These are phyloP conservation scores for Colletotrichum destructivum DNA, from an alignment of 2,329 filamentous ascomycete species.

Conservation along the genomic window DNA sequence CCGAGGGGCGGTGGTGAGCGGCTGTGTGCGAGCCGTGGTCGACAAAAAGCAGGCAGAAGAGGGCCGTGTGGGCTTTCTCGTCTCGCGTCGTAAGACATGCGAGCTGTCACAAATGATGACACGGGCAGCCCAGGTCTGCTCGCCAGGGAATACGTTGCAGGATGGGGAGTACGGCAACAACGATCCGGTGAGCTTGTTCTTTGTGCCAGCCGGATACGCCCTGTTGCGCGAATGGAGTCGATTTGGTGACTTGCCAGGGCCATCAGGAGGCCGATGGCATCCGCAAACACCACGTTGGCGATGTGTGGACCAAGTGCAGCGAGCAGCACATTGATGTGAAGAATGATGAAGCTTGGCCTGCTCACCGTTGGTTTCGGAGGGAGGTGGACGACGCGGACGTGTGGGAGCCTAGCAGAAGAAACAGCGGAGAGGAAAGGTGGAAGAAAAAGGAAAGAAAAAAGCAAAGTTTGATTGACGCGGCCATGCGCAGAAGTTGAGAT, in stretches of 20 bases:
- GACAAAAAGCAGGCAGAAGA: conserved; percentile 14
- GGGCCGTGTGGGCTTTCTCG: conserved; percentile 16
- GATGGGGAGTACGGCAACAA: conserved; percentile 4
- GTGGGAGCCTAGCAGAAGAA: conserved; percentile 12
- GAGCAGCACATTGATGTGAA: conserved; percentile 19
- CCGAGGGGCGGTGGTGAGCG: conserved; percentile 12
- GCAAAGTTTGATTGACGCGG: conserved; percentile 30
- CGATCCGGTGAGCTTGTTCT: neutral
- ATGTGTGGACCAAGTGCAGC: conserved; percentile 5
- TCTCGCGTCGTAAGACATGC: conserved; percentile 28
- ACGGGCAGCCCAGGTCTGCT: neutral
- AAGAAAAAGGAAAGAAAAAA: conserved; percentile 18
- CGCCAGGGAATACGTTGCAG: conserved; percentile 11
- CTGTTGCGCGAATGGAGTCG: neutral
- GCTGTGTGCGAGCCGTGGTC: neutral
- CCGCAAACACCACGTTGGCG: neutral
- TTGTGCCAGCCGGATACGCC: neutral
- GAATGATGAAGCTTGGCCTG: conserved; percentile 29
- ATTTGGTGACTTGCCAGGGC: neutral
- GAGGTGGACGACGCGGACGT: conserved; percentile 12
- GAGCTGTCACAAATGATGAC: conserved; percentile 33
- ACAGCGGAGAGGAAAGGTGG: conserved; percentile 7
- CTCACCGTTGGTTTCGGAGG: conserved; percentile 37
- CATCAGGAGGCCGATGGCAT: neutral
- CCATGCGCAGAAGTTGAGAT: conserved; percentile 36